Conservation (phyloP, 805 yeast genomes). For the Suhomyces faveliae region DNA sequence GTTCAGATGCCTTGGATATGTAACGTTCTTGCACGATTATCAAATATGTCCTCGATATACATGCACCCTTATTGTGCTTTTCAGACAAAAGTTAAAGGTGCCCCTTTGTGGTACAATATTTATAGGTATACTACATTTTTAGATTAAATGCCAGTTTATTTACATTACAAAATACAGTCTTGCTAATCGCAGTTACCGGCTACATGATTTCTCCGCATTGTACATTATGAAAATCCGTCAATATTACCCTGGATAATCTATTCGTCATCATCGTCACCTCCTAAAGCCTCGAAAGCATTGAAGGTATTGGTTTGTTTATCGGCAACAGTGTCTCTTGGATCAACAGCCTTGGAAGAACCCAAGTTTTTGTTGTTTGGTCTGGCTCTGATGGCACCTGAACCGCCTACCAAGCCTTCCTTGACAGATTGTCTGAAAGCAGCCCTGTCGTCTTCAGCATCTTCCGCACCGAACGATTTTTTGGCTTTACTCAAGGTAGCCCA, state of each 20-base stretch:
- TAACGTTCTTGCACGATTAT: no score
- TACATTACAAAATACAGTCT: no score
- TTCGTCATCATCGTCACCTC: constrained; percentile 46
- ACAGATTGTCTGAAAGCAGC: constrained; percentile 44
- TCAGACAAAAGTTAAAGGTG: no score
- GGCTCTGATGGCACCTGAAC: constrained; percentile 44
- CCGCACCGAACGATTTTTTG: constrained; percentile 48
- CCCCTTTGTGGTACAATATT: no score
- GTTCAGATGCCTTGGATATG: no score
- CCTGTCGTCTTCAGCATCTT: constrained; percentile 47
- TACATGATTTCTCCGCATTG: neutral
- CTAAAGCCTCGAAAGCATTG: constrained; percentile 82
- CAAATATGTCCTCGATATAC: no score
- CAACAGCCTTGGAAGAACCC: constrained; percentile 71
- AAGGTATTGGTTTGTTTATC: constrained; percentile 65
- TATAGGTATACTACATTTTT: no score
- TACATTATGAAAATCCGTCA: neutral
- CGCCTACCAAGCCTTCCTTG: constrained; percentile 34
- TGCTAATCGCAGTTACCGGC: no score
- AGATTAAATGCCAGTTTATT: no score
- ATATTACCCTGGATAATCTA: constrained; percentile 4
- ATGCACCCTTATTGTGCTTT: no score
- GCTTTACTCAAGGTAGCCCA: constrained; percentile 66
- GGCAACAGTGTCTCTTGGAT: constrained; percentile 67
- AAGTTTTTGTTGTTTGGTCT: constrained; percentile 74